Base-by-base conservation (phyloP, 129 eudicot genomes). In the Flaveria robusta region DNA sequence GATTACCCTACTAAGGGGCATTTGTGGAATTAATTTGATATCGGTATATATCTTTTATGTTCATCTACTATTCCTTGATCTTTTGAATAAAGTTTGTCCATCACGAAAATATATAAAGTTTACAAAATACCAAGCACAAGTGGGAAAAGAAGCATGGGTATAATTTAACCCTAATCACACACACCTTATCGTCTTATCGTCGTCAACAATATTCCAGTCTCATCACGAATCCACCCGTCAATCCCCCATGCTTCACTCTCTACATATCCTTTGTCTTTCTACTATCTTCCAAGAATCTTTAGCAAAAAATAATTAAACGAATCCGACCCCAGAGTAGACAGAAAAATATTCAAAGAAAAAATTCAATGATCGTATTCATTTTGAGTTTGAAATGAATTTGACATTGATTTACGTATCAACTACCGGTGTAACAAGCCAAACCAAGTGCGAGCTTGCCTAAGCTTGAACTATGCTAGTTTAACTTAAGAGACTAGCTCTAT, bases 81-180 rank as follows among this genome's bases (percentile, higher is more conserved):
- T 13, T 45, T 4, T 43, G 52, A 16, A 39, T 73, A 56, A 73
- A 37, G 78, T 74, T 42, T 42, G 56, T 23, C 68, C 56, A 56
- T 26, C 16, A 37, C 5, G 76, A 37, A 72, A 31, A 47, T 47
- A 77, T 23, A n/a, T n/a, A 24, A 68, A n/a, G 67, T 50, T 41
- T 19, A 74, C 59, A 68, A 22, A 50, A 77, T 29, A 77, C 75
- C 63, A 45, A 41, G 39, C 20, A 55, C 68, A 68, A 77, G 75
- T 76, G 75, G 75, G 58, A 41, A 58, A 77, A 42, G 69, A 55
- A 52, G 62, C 51, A 77, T 27, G 47, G 47, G 47, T 2, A 77
- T 47, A 64, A 68, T 63, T 29, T 27, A 63, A 77, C 81, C 81
- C 81, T 78, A 60, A 27, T 70, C 82, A 70, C 76, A 77, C 27